Base-by-base conservation (phyloP, 2,329 filamentous ascomycete genomes). In the Fusarium beomiforme region DNA sequence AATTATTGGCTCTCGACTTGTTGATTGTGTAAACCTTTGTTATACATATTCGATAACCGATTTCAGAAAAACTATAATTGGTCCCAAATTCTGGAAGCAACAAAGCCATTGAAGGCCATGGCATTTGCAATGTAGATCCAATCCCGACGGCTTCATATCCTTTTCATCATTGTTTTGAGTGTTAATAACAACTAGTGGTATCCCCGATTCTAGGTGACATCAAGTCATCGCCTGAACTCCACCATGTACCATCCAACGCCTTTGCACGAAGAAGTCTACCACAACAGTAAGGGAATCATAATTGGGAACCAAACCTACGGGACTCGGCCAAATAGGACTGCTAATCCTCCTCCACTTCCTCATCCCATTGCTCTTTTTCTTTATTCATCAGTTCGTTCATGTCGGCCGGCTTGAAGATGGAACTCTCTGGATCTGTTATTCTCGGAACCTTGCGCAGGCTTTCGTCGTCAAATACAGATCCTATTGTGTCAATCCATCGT, bases 401-500 rank as follows among this genome's bases (percentile, higher is more conserved):
- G 64, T 88, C 85, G 8, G 86, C 87, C 5, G 90, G 83, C 70
- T 91, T 91, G 81, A 97, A 98, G 61, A 98, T 92, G 36, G 85
- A 87, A 76, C 87, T 91, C 55, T 82, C 84, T 2, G 89, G 88
- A 64, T 96, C 91, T 3, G 85, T 84, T 24, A 79, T 82, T 3
- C 90, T 84, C 19, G 94, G 94, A 43, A 98, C 91, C 59, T 87
- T 89, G 67, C 88, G 89, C 37, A 94, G 87, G 74, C 90, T 91
- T 75, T 95, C 93, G 75, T 93, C 93, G 67, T 95, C 91, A 76
- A 99, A 97, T 1, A 98, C 94, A 1, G 93, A 92, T 0, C 94
- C 93, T 72, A 99, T 97, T 41, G 90, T 95, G 70, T 94, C 92
- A 70, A 94, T 94, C 95, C 96, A 99, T 73, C 94, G 90, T 78